Base-by-base conservation (phyloP, 768 basidiomycete genomes). In the Chalciporus piperatus region DNA sequence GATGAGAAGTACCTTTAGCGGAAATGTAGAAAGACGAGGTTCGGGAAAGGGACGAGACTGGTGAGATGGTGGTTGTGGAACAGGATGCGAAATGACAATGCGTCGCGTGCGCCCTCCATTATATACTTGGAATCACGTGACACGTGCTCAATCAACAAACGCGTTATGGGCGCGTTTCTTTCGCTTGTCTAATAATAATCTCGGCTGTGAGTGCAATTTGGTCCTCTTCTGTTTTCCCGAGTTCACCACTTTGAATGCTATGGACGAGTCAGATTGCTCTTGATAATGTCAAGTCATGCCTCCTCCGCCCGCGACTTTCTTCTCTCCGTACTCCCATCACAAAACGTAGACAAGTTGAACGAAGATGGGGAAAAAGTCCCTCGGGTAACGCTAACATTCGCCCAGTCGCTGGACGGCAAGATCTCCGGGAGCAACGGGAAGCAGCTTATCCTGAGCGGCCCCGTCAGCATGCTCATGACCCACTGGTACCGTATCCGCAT, bases 381-480 rank as follows among this genome's bases (percentile, higher is more conserved):
- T 0, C 74, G 73, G 46, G 82, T 92, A n/a, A 92, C 90, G 0
- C 72, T 92, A 17, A 89, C 90, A 3, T 92, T 90, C 62, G 91
- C 90, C 3, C 89, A 92, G 63, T 92, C 90, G 3, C 70, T 90
- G 47, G 89, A 99, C 70, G 90, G 83, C 23, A 83, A 92, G 68
- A 97, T 98, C 49, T 92, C 92, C 0, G 92, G 89, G 2, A 70
- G 70, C 6, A 73, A 75, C 8, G 85, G 92, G 11, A 74, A 71
- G 49, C 93, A 94, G 71, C 79, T 99, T 32, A 77, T 79, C 27
- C 74, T 99, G 35, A 94, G 92, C 58, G 91, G 96, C 7, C 70
- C 75, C 41, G 89, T 97, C 61, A 92, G 89, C 68, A 87, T 95
- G 85, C 57, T 80, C 38, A 92, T 99, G 87, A 98, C 96, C 11